phyloP scores from a whole-genome alignment of 2,329 filamentous ascomycete species.

The Penicillium sp. region DNA sequence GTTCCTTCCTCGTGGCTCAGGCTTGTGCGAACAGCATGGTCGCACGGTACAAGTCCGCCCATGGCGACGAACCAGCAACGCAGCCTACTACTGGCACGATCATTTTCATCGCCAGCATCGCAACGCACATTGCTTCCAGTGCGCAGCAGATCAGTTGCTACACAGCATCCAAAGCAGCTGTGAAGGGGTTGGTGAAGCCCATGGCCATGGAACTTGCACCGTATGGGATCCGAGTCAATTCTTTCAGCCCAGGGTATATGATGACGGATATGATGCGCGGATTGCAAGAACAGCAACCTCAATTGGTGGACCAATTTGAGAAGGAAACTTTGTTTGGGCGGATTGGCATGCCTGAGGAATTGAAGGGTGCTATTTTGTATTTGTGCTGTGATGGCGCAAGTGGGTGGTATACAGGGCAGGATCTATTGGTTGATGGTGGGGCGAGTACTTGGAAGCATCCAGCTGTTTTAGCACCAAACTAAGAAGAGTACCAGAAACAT shows the following conservation, averaged over 20 bases:
- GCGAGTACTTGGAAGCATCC: constrained; percentile 25
- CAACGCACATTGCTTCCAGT: constrained; percentile 32
- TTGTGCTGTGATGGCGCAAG: constrained; percentile 9
- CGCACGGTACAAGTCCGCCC: background rate
- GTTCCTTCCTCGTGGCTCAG: constrained; percentile 27
- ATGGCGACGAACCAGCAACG: constrained; percentile 1
- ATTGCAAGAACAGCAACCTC: constrained; percentile 16
- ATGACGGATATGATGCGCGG: constrained; percentile 27
- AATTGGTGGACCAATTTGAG: constrained; percentile 21
- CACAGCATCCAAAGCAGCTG: constrained; percentile 31
- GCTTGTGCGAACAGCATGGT: background rate
- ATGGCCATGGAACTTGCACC: constrained; percentile 19
- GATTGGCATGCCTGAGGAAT: constrained; percentile 20
- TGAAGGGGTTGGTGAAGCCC: constrained; percentile 26
- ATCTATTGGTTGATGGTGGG: constrained; percentile 22
- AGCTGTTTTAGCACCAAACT: background rate
- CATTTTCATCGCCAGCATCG: constrained; percentile 37
- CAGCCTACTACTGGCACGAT: constrained; percentile 25
- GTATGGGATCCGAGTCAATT: constrained; percentile 33
- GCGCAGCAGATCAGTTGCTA: constrained; percentile 34
- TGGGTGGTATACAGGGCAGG: constrained; percentile 25
- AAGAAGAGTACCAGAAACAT: background rate
- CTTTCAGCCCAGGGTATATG: constrained; percentile 29
- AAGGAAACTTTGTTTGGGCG: constrained; percentile 23
- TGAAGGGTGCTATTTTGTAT: constrained; percentile 21